A percentile compares a stretch with the other conserved stretches of the same genome.
Conservation (phyloP, 2,329 filamentous ascomycete species). For the Phialophora verrucosa region DNA sequence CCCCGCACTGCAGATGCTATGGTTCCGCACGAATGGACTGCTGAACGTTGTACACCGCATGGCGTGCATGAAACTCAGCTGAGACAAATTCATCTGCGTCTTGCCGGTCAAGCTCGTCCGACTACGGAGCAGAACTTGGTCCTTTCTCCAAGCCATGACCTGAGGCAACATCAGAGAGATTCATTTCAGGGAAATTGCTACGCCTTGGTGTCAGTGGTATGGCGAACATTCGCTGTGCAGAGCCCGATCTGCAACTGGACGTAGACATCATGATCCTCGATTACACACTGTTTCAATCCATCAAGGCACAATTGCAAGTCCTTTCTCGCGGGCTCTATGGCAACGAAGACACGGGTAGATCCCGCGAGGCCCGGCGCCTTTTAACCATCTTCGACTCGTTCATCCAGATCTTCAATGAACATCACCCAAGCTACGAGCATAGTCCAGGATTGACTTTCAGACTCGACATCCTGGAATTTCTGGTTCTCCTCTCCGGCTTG, state of each 20-base stretch:
- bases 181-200: not conserved
- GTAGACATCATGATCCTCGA: conserved; percentile 40
- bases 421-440: conserved; percentile 23
- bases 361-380: conserved; percentile 3
- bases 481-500: conserved; percentile 27
- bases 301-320: conserved; percentile 28
- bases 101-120: not conserved
- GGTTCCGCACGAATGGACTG: not conserved
- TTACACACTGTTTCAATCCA: conserved; percentile 38
- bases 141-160: not conserved
- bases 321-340: conserved; percentile 3
- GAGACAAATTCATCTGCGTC: not conserved
- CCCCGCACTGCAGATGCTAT: not conserved
- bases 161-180: not conserved
- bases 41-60: not conserved
- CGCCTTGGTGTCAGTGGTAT: not conserved
- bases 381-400: conserved; percentile 29
- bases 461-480: conserved; percentile 32
- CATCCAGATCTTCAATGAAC: conserved; percentile 30
- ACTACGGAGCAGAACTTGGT: not conserved
- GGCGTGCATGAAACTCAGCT: not conserved
- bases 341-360: conserved; percentile 1
- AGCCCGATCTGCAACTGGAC: conserved; percentile 37
- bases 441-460: conserved; percentile 17
- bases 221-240: conserved; percentile 35